These are phyloP conservation scores for Pyrenochaeta sp. DNA, from an alignment of 2,329 filamentous ascomycete genomes.

Conservation along the genomic window DNA sequence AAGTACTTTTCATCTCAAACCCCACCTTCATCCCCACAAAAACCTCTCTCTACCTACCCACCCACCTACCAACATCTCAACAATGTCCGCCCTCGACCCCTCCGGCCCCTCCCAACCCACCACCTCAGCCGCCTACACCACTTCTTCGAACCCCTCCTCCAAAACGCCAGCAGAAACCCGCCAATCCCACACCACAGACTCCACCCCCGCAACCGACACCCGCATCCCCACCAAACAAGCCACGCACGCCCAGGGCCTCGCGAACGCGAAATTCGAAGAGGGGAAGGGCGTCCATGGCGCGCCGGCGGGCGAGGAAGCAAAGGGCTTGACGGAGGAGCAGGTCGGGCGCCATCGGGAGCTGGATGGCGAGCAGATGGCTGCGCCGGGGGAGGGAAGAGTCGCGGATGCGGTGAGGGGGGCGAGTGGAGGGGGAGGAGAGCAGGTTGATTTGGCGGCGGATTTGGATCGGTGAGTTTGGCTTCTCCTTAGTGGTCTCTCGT, in stretches of 20 bases:
- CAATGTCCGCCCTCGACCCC: slow-evolving; percentile 51
- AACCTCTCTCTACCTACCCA: too few species aligned
- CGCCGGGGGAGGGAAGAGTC: slow-evolving; percentile 56
- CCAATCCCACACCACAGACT: slow-evolving; percentile 42
- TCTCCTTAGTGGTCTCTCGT: too few species aligned
- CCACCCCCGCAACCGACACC: slow-evolving; percentile 40
- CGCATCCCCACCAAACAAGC: slow-evolving; percentile 50
- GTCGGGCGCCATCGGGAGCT: slow-evolving; percentile 56
- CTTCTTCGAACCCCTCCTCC: slow-evolving; percentile 55
- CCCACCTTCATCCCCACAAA: slow-evolving; percentile 5
- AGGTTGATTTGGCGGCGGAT: slow-evolving; percentile 54
- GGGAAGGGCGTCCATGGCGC: slow-evolving; percentile 53
- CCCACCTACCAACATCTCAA: too few species aligned
- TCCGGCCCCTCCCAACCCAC: slow-evolving; percentile 54
- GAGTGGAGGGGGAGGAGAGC: slow-evolving; percentile 45
- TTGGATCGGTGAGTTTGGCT: slow-evolving; percentile 52
- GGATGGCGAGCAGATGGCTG: slow-evolving; percentile 58
- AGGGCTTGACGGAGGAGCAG: slow-evolving; percentile 49
- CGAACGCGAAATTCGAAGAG: slow-evolving; percentile 35
- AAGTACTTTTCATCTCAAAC: not conserved
- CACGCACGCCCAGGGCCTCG: slow-evolving; percentile 48
- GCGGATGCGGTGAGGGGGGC: slow-evolving; percentile 50
- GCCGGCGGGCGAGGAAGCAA: slow-evolving; percentile 52
- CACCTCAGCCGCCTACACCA: slow-evolving; percentile 58
- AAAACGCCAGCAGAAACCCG: slow-evolving; percentile 46